Conservation (phyloP, 805 yeast genomes). For the Candida nonsorbophila region DNA sequence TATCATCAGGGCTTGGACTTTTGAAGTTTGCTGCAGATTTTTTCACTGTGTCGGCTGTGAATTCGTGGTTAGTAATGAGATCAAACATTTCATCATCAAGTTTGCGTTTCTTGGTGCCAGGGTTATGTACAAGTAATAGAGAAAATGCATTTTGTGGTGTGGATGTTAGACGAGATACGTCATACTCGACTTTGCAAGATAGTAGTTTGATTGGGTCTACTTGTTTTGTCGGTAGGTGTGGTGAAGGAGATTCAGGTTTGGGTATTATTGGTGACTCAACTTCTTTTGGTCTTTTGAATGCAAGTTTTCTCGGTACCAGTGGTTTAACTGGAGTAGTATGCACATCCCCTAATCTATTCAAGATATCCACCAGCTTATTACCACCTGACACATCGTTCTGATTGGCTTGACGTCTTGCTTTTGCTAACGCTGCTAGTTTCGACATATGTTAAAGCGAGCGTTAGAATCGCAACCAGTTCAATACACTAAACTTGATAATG, state of each 20-base stretch:
- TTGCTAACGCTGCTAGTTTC: constrained; percentile 46
- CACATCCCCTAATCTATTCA: constrained; percentile 8
- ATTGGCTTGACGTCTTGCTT: constrained; percentile 23
- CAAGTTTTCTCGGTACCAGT: neutral
- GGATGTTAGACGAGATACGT: constrained; percentile 3
- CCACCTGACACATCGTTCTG: constrained; percentile 1
- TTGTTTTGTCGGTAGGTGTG: too few relatives aligned
- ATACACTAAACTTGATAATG: neutral
- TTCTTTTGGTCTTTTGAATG: neutral
- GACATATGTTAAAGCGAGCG: constrained; percentile 12
- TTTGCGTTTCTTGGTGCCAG: constrained; percentile 16
- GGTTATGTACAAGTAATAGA: neutral
- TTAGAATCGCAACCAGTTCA: neutral
- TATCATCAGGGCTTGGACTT: constrained; percentile 82
- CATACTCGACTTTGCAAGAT: too few relatives aligned
- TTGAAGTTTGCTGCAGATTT: constrained; percentile 51
- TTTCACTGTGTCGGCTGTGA: constrained; percentile 24
- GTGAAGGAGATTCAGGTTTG: neutral
- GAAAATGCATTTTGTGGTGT: constrained; percentile 12
- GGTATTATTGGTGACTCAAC: neutral
- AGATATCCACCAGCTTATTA: constrained; percentile 13
- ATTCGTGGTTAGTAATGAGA: constrained; percentile 38
- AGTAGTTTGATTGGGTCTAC: neutral
- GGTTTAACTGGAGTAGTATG: neutral
- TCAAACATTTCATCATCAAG: constrained; percentile 15